phyloP scores from a whole-genome alignment of 805 yeast genomes.

The Zygosaccharomyces lentus region DNA sequence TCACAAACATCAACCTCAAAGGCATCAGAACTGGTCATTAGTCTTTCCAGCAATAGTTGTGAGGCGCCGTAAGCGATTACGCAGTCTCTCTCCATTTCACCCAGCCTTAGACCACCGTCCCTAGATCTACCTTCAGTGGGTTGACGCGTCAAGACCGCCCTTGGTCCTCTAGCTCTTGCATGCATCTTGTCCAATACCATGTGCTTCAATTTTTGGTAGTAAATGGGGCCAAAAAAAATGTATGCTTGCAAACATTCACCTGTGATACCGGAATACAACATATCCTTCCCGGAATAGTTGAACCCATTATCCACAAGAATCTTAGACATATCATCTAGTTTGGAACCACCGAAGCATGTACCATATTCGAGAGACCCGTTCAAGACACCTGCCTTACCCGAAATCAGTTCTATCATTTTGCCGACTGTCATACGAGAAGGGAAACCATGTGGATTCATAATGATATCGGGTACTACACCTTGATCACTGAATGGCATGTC shows the following conservation, averaged over 20 bases:
- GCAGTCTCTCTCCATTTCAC: constrained; percentile 99
- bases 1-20: constrained; percentile 96
- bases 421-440: constrained; percentile 99
- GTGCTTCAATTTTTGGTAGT: constrained; percentile 96
- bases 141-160: constrained; percentile 96
- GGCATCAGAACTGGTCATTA: constrained; percentile 96
- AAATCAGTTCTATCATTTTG: constrained; percentile 91
- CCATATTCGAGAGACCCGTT: constrained; percentile 92
- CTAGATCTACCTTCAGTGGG: constrained; percentile 99
- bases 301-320: constrained; percentile 87
- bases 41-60: constrained; percentile 84
- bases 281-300: constrained; percentile 93
- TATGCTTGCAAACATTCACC: constrained; percentile 97
- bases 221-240: constrained; percentile 97
- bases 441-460: constrained; percentile 99
- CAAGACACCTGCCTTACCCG: constrained; percentile 96
- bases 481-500: constrained; percentile 93
- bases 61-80: constrained; percentile 99
- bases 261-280: constrained; percentile 94
- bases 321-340: constrained; percentile 89
- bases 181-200: constrained; percentile 99
- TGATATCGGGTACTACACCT: constrained; percentile 91
- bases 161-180: constrained; percentile 98
- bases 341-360: constrained; percentile 98
- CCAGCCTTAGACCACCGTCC: constrained; percentile 97